Evolutionary conservation across 2,329 filamentous ascomycete species (phyloP), one percentile per base, ranked within the genome.

Genomic region (Uncinocarpus reesii): DNA sequence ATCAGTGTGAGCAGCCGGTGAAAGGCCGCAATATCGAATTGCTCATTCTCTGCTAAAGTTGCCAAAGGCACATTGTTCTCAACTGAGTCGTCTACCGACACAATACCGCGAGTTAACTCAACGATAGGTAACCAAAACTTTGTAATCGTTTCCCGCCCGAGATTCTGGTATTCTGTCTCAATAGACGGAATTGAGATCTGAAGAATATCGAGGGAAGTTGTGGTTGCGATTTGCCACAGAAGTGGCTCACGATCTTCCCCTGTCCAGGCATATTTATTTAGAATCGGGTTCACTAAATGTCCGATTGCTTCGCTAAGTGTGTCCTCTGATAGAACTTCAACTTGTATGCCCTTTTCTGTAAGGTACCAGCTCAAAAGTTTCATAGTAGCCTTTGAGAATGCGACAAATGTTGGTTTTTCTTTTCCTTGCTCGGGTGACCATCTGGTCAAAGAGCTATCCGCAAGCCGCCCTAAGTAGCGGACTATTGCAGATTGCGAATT

Each of bases 371-470:
- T 61, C 18, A 93, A 65, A 38, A 87, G 76, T 1, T 74, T 70
- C 75, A 95, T 92, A 50, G 83, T 80, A 16, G 79, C 78, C 63
- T 92, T 94, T 1, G 89, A 87, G 60, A 96, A 78, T 28, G 92
- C 90, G 48, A 98, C 80, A 60, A 88, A 96, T 0, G 87, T 94
- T 5, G 86, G 84, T 49, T 79, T 79, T 43, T 69, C 64, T 43
- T 57, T 62, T 55, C 62, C 64, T 48, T 54, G 67, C 48, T 52
- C 64, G 18, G 52, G 59, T 47, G 49, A 68, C 61, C 65, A 67
- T 52, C 60, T 63, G 5, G 60, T 58, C 29, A 70, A 56, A 16
- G 67, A 83, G 28, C 94, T 70, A 2, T 78, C 75, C 7, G 80
- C 76, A 51, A 94, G 80, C 42, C 84, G 77, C 1, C 86, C 78